Conservation (phyloP, 176 grass and related monocot genomes). For the Musa itinerans region DNA sequence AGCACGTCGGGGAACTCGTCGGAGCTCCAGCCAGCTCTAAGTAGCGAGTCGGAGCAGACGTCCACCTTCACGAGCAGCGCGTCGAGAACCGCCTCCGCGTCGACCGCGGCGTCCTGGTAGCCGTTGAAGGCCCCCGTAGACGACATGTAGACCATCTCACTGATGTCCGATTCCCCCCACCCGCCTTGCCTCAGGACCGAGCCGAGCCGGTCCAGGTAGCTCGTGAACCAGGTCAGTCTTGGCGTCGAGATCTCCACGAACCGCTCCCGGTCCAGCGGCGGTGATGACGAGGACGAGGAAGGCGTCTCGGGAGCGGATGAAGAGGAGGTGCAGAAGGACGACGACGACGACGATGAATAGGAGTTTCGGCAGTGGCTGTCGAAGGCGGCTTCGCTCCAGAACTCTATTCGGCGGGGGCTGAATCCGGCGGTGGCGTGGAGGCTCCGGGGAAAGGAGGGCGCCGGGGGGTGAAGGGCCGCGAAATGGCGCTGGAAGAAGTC, state of each 20-base stretch:
- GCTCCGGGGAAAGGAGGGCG: not conserved
- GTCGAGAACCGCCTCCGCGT: not conserved
- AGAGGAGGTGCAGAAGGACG: not conserved
- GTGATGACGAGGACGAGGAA: not conserved
- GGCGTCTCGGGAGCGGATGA: not conserved
- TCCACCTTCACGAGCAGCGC: conserved; percentile 1
- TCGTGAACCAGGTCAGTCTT: not conserved
- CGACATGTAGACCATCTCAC: conserved; percentile 63
- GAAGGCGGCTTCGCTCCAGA: conserved; percentile 10
- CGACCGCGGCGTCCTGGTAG: not conserved
- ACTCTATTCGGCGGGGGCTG: conserved; percentile 2
- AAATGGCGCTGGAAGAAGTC: conserved; percentile 76
- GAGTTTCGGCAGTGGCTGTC: not conserved
- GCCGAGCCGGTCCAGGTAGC: conserved; percentile 37
- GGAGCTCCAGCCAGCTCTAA: conserved; percentile 2
- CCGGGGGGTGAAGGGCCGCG: conserved; percentile 1
- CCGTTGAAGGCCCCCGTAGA: conserved; percentile 27
- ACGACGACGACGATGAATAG: not conserved
- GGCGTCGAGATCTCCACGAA: conserved; percentile 6
- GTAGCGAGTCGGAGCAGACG: not conserved
- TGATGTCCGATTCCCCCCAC: conserved; percentile 69
- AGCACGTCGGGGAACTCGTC: conserved; percentile 8
- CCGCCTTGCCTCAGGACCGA: conserved; percentile 65
- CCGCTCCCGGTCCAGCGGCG: not conserved
- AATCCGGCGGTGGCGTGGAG: not conserved